Evolutionary conservation across 148 eudicot genomes (phyloP).

Genomic region (Chenopodium formosanum): DNA sequence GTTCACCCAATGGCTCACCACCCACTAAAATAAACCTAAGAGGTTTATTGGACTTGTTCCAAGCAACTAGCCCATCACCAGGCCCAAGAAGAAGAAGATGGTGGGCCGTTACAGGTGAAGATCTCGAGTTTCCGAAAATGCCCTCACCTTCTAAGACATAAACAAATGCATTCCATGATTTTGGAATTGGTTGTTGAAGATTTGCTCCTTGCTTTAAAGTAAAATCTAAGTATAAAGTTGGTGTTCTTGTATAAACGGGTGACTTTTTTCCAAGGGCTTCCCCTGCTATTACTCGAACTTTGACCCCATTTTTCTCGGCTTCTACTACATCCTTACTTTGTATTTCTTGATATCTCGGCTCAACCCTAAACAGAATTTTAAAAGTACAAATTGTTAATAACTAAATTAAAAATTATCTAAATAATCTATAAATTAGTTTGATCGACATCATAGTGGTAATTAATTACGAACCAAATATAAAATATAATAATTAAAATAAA

Average conservation of each 20-base stretch:
- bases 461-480: not conserved
- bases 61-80: slow-evolving; percentile 67
- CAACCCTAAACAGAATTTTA: slow-evolving; percentile 43
- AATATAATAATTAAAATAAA: not conserved
- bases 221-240: slow-evolving; percentile 78
- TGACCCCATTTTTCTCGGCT: slow-evolving; percentile 50
- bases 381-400: too few relatives aligned
- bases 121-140: slow-evolving; percentile 50
- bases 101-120: slow-evolving; percentile 44
- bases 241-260: slow-evolving; percentile 62
- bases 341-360: slow-evolving; percentile 84
- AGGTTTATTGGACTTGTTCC: slow-evolving; percentile 47
- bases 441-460: not conserved
- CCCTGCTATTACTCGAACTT: slow-evolving; percentile 78
- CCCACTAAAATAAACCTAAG: slow-evolving; percentile 65
- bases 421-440: not conserved
- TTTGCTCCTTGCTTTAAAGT: slow-evolving; percentile 62
- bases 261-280: slow-evolving; percentile 73
- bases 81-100: slow-evolving; percentile 59
- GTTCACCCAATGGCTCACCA: slow-evolving; percentile 87
- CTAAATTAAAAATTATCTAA: too few relatives aligned
- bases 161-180: slow-evolving; percentile 68
- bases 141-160: slow-evolving; percentile 84
- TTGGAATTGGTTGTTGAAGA: slow-evolving; percentile 56
- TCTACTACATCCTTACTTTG: slow-evolving; percentile 52